Evolutionary conservation across 2,329 filamentous ascomycete species (phyloP), one percentile per base, ranked within the genome.

Genomic region (Fusarium subglutinans): DNA sequence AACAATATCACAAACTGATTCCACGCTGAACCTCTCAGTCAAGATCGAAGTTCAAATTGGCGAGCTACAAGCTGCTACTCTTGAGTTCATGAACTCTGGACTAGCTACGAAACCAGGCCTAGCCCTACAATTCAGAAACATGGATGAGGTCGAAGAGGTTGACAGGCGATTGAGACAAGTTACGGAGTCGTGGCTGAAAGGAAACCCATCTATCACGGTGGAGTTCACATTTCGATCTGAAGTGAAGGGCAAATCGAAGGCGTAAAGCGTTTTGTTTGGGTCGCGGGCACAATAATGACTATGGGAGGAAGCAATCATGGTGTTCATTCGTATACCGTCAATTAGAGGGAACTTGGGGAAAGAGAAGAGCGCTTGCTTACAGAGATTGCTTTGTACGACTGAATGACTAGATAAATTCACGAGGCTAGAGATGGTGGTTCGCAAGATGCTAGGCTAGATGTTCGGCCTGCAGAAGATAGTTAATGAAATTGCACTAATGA

Each of bases 221-320:
- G 76, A 79, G 64, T 80, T 79, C 63, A 76, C 56, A 40, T 54
- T 80, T 41, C 72, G 56, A 44, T 72, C 77, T 44, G 69, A 54
- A 61, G 78, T 62, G 12, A 81, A 80, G 60, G 80, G 79, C 18
- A 80, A 80, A 68, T 59, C 64, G 22, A 74, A 44, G 51, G 63
- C 47, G 20, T 74, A 70, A 70, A 28, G 20, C 44, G 45, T 55
- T 54, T 56, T 48, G 35, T 72, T 66, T 71, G 50, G 65, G 65
- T 47, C 38, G 35, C 43, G 53, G 53, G 62, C 65, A 48, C 50
- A 53, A 57, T 22, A 28, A 47, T 35, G 41, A 65, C 45, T 62
- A 60, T 44, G 53, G 54, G 68, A 53, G 55, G 65, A 30, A 53
- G 38, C 44, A 48, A 38, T 61, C 37, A 66, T 33, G 40, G 58